Evolutionary conservation across 768 basidiomycete genomes (phyloP).

Genomic region (Panellus pusillus): DNA sequence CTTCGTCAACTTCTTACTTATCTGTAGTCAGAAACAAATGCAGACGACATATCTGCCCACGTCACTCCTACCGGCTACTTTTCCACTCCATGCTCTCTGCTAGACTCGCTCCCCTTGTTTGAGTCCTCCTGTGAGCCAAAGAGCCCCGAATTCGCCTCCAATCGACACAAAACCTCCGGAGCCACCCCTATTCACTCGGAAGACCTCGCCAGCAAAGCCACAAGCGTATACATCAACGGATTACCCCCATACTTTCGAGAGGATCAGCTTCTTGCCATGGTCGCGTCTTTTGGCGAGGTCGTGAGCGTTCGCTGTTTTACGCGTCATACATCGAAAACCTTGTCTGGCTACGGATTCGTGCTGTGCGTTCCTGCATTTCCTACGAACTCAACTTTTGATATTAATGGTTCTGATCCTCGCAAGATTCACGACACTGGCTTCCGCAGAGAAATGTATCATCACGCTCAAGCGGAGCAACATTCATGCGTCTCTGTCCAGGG

Average conservation of each 20-base stretch:
- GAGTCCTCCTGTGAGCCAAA: not conserved
- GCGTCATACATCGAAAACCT: conserved; percentile 52
- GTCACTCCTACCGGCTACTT: too few species aligned
- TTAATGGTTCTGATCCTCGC: not conserved
- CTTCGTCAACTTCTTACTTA: not conserved
- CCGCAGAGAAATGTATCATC: conserved; percentile 56
- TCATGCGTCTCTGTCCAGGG: conserved; percentile 65
- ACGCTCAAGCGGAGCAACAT: conserved; percentile 55
- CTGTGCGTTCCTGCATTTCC: conserved; percentile 40
- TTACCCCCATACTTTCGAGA: conserved; percentile 59
- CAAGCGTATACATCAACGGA: conserved; percentile 67
- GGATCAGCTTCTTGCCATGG: conserved; percentile 54
- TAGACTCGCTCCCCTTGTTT: too few species aligned
- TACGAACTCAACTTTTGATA: not conserved
- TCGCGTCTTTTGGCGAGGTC: conserved; percentile 53
- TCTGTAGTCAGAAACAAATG: too few species aligned
- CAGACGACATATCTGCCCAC: too few species aligned
- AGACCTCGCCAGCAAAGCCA: conserved; percentile 28
- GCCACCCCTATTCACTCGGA: too few species aligned
- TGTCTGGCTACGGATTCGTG: conserved; percentile 45
- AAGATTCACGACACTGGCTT: conserved; percentile 49
- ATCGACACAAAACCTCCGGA: not conserved
- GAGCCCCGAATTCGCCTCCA: conserved; percentile 9
- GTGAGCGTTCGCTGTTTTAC: conserved; percentile 65
- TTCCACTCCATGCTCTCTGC: not conserved